Conservation (phyloP, 2,329 filamentous ascomycete genomes). For the Alternaria ethzedia region DNA sequence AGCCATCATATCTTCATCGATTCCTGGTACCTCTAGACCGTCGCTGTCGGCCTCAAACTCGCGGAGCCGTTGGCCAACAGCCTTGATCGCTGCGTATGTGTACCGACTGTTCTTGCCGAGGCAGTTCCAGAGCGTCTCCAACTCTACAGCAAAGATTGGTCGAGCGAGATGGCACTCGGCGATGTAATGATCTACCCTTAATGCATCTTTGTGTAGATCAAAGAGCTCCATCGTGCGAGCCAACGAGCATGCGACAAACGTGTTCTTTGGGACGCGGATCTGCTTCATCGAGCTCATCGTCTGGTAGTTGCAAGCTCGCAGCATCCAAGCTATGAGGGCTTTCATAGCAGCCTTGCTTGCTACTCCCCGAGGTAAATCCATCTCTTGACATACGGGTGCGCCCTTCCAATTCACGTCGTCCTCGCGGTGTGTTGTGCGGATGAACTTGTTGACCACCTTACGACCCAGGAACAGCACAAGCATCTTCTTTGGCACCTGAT, state of each 20-base stretch:
- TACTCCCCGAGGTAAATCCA: constrained; percentile 16
- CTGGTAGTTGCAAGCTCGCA: constrained; percentile 19
- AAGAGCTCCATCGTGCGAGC: constrained; percentile 25
- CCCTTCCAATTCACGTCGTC: constrained; percentile 15
- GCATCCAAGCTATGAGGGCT: constrained; percentile 33
- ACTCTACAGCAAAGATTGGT: constrained; percentile 21
- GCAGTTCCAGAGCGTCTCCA: constrained; percentile 29
- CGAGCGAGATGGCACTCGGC: constrained; percentile 13
- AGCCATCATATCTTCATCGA: constrained; percentile 6
- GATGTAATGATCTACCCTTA: constrained; percentile 24
- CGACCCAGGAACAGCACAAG: constrained; percentile 28
- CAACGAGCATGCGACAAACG: constrained; percentile 30
- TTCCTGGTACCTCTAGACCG: neutral
- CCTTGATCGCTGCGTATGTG: constrained; percentile 24
- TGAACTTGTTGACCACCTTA: constrained; percentile 16
- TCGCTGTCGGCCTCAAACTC: neutral
- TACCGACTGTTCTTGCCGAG: constrained; percentile 26
- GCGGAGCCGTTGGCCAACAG: constrained; percentile 3
- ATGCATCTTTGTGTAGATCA: constrained; percentile 25
- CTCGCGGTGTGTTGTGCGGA: constrained; percentile 18
- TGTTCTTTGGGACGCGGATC: constrained; percentile 21
- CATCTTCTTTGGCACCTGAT: constrained; percentile 23
- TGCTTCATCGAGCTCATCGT: constrained; percentile 18
- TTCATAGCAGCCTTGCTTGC: constrained; percentile 20
- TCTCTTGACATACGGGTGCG: constrained; percentile 5